These are phyloP conservation scores for Melampsora americana DNA, from an alignment of 1,284 basidiomycete genomes.

Conservation along the genomic window DNA sequence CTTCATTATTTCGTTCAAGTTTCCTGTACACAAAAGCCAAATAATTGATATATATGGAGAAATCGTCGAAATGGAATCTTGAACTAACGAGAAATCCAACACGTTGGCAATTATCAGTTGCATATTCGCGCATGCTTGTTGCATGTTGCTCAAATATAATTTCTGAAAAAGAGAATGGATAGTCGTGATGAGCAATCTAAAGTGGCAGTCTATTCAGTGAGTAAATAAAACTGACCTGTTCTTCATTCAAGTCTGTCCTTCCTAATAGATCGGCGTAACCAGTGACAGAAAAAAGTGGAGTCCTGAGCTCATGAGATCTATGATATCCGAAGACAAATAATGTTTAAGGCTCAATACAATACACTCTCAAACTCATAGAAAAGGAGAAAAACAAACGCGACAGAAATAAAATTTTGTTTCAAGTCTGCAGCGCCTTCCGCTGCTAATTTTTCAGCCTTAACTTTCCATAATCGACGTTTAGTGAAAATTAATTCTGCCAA, in stretches of 20 bases:
- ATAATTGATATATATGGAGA: constrained; percentile 25
- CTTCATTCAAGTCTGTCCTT: constrained; percentile 46
- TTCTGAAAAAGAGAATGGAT: constrained; percentile 5
- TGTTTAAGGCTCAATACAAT: not conserved
- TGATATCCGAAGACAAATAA: not conserved
- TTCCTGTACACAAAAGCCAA: constrained; percentile 36
- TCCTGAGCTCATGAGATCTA: constrained; percentile 44
- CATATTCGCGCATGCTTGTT: constrained; percentile 47
- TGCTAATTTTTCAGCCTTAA: constrained; percentile 46
- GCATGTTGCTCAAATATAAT: constrained; percentile 45
- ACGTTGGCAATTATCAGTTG: constrained; percentile 48
- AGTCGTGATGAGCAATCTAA: not conserved
- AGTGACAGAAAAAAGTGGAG: constrained; percentile 47
- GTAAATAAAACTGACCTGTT: constrained; percentile 37
- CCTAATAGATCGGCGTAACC: constrained; percentile 47
- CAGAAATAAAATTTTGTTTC: constrained; percentile 48
- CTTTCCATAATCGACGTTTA: constrained; percentile 45
- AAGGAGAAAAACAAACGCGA: constrained; percentile 45
- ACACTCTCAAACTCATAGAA: constrained; percentile 16
- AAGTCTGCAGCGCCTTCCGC: constrained; percentile 45
- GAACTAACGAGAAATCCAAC: constrained; percentile 47
- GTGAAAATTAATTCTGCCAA: constrained; percentile 46
- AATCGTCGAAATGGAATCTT: constrained; percentile 21
- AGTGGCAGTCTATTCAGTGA: not conserved
- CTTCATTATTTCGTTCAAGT: constrained; percentile 35